phyloP scores from a whole-genome alignment of 164 flowering plant genomes.

The Kalanchoe fedtschenkoi region DNA sequence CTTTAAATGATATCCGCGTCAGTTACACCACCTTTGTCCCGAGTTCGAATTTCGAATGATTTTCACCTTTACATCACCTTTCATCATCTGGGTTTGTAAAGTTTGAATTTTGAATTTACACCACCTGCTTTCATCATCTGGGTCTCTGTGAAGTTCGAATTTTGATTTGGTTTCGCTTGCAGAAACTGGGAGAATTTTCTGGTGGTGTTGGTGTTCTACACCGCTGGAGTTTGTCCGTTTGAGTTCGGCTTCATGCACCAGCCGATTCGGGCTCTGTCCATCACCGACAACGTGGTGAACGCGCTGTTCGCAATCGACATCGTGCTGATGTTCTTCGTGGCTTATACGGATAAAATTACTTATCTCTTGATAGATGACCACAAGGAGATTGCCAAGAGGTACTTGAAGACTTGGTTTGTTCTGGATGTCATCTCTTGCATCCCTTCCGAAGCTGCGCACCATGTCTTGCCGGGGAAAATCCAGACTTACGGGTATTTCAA shows the following conservation, averaged over 20 bases:
- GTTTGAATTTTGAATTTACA: neutral
- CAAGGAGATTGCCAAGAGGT: constrained; percentile 43
- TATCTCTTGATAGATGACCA: constrained; percentile 42
- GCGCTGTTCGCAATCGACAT: constrained; percentile 51
- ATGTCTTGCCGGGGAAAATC: constrained; percentile 18
- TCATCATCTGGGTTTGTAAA: no score
- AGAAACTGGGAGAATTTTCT: constrained; percentile 43
- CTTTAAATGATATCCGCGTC: no score
- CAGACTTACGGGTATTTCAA: constrained; percentile 37
- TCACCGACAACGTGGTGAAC: constrained; percentile 46
- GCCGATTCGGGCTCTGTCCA: constrained; percentile 21
- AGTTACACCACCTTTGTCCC: no score
- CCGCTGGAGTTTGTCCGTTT: constrained; percentile 65
- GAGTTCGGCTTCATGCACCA: constrained; percentile 42
- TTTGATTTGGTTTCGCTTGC: constrained; percentile 3
- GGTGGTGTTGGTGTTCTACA: constrained; percentile 43
- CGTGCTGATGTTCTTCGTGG: constrained; percentile 52
- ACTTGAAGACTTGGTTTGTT: constrained; percentile 29
- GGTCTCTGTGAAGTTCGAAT: neutral
- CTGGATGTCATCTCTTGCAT: constrained; percentile 50
- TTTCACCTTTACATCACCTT: no score
- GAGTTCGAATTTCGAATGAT: no score
- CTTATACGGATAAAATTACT: constrained; percentile 40
- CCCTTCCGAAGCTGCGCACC: constrained; percentile 35
- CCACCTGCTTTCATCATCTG: neutral